phyloP scores from a whole-genome alignment of 2,329 filamentous ascomycete genomes.

The Pseudopyrenochaeta lycopersici region DNA sequence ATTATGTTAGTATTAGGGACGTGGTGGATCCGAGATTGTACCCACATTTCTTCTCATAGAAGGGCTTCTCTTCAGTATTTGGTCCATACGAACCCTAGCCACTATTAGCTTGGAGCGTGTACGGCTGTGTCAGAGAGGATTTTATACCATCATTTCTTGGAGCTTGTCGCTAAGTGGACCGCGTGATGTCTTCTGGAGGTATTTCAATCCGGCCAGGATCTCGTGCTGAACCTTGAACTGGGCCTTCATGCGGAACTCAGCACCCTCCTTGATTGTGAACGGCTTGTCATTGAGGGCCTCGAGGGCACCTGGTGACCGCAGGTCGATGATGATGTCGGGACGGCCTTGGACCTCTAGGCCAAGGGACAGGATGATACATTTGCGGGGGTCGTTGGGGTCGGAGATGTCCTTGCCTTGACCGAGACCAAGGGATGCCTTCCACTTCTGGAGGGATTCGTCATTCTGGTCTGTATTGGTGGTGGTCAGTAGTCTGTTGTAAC shows the following conservation, averaged over 20 bases:
- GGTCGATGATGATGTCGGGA: conserved; percentile 85
- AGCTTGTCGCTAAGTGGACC: conserved; percentile 91
- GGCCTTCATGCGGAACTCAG: conserved; percentile 92
- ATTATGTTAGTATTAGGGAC: conserved; percentile 5
- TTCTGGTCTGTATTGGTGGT: conserved; percentile 64
- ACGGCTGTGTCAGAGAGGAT: not conserved
- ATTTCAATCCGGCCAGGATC: conserved; percentile 93
- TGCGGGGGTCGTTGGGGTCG: conserved; percentile 77
- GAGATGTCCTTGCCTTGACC: conserved; percentile 65
- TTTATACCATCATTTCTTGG: conserved; percentile 92
- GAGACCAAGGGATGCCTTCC: conserved; percentile 95
- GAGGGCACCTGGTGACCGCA: conserved; percentile 77
- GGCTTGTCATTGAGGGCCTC: conserved; percentile 85
- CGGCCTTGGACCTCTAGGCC: conserved; percentile 87
- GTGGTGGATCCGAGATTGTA: not conserved
- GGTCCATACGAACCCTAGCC: conserved; percentile 87
- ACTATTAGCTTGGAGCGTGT: conserved; percentile 15
- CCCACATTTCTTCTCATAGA: conserved; percentile 93
- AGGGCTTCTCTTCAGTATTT: conserved; percentile 84
- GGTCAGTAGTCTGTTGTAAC: not conserved
- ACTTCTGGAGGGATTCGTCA: conserved; percentile 95
- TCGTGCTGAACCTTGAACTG: conserved; percentile 97
- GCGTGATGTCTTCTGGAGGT: conserved; percentile 91
- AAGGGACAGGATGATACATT: conserved; percentile 92
- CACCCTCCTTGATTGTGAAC: conserved; percentile 97